These are phyloP conservation scores for Heterobasidion parviporum DNA, from an alignment of 1,284 basidiomycete genomes.

Conservation along the genomic window DNA sequence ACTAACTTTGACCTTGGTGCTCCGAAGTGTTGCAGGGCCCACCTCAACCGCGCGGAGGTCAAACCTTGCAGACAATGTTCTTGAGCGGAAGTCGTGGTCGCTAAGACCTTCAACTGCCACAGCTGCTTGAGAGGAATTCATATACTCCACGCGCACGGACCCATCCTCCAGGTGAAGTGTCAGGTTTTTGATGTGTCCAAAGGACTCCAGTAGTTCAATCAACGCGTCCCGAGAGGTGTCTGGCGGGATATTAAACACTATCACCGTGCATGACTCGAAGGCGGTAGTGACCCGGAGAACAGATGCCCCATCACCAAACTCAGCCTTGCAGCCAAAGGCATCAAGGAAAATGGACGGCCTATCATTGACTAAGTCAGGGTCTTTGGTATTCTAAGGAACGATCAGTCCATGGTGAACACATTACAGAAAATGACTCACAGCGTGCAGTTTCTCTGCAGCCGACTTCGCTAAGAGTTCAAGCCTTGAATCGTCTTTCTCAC, in stretches of 20 bases:
- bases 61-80: conserved; percentile 8
- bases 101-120: conserved; percentile 10
- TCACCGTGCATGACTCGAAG: not conserved
- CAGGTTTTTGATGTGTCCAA: conserved; percentile 11
- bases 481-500: no score
- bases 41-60: conserved; percentile 15
- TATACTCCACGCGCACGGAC: conserved; percentile 13
- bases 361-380: not conserved
- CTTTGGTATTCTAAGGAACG: not conserved
- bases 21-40: conserved; percentile 16
- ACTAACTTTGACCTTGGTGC: conserved; percentile 20
- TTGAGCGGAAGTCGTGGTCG: not conserved
- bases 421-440: no score
- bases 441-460: no score
- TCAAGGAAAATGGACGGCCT: not conserved
- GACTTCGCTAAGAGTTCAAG: no score
- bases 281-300: not conserved
- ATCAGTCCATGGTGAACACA: no score
- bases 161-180: not conserved
- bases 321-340: not conserved
- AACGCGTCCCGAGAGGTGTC: conserved; percentile 2
- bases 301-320: not conserved
- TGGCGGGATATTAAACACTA: conserved; percentile 5
- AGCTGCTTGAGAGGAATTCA: conserved; percentile 7
- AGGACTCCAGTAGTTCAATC: conserved; percentile 9